phyloP scores from a whole-genome alignment of 2,329 filamentous ascomycete species.

The Mycocentrospora acerina region DNA sequence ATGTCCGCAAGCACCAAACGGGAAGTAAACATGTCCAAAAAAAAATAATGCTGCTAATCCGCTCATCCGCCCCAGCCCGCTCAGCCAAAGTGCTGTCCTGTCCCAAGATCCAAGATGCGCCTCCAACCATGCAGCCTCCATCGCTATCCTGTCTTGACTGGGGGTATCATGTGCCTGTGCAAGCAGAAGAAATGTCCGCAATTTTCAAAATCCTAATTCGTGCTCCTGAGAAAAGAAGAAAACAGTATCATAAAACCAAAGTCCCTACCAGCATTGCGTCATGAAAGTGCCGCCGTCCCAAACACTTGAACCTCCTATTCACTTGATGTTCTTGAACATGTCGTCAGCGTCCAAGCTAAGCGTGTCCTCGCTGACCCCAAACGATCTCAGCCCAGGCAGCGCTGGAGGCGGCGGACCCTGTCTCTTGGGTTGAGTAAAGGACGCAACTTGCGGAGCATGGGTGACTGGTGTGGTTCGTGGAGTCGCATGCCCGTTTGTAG shows the following conservation, averaged over 20 bases:
- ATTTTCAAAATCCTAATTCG: constrained; percentile 31
- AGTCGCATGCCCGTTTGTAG: constrained; percentile 23
- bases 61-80: too few relatives aligned
- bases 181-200: constrained; percentile 37
- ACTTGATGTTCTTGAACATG: constrained; percentile 46
- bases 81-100: too few relatives aligned
- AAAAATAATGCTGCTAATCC: background rate
- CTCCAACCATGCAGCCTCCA: constrained; percentile 17
- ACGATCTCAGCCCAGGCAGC: constrained; percentile 40
- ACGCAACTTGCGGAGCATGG: background rate
- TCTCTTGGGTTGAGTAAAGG: constrained; percentile 19
- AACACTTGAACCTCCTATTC: constrained; percentile 5
- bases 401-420: constrained; percentile 44
- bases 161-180: constrained; percentile 43
- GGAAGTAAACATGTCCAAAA: too few relatives aligned
- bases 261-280: constrained; percentile 31
- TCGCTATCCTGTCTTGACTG: constrained; percentile 31
- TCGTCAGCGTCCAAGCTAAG: constrained; percentile 39
- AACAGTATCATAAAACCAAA: constrained; percentile 35
- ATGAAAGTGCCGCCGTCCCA: constrained; percentile 15
- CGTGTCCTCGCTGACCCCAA: constrained; percentile 39
- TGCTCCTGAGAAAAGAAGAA: constrained; percentile 25
- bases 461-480: constrained; percentile 10
- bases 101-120: constrained; percentile 6
- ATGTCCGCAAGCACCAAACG: background rate